phyloP scores from a whole-genome alignment of 495 filamentous ascomycete species.

The Aspergillus saccharolyticus region DNA sequence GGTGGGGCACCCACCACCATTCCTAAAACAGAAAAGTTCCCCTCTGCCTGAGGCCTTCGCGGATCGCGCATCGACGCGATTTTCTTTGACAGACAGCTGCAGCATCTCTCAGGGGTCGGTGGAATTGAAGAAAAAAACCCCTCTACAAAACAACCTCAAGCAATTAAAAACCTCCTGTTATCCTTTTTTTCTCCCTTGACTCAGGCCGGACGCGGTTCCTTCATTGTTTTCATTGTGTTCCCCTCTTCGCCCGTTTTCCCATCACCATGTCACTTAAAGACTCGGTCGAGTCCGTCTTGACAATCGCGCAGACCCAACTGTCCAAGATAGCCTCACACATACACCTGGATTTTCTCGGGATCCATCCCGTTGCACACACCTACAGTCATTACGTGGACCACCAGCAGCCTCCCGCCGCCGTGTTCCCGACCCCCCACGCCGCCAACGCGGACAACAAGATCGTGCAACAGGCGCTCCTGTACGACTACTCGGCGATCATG shows the following conservation, averaged over 20 bases:
- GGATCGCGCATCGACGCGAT: neutral
- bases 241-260: neutral
- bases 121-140: neutral
- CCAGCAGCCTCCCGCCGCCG: neutral
- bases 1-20: neutral
- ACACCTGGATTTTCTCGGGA: neutral
- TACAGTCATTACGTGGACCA: neutral
- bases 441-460: neutral
- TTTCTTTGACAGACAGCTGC: neutral
- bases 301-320: neutral
- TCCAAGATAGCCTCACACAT: neutral
- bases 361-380: neutral
- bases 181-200: too few relatives aligned
- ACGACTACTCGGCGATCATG: neutral
- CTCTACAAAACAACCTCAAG: neutral
- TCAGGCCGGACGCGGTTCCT: too few relatives aligned
- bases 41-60: neutral
- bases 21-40: neutral
- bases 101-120: neutral
- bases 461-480: neutral
- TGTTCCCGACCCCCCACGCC: neutral
- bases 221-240: conserved; percentile 1
- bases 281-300: neutral
- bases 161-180: too few relatives aligned
- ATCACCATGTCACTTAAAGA: conserved; percentile 2